phyloP scores from a whole-genome alignment of 345 rosid species.

The Raphanus sativus region DNA sequence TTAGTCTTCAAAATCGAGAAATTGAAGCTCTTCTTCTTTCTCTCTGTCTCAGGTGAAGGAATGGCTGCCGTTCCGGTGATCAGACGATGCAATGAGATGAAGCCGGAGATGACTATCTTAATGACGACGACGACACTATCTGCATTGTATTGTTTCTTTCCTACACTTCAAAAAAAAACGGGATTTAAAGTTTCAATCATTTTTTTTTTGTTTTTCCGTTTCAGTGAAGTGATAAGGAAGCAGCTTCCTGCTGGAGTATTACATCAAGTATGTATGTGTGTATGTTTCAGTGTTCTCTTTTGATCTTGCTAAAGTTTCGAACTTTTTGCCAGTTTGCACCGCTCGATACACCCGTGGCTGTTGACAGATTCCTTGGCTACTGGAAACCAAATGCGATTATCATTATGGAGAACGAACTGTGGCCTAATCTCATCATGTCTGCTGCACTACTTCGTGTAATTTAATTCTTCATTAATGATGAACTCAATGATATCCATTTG shows the following conservation, averaged over 20 bases:
- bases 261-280: constrained; percentile 58
- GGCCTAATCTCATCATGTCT: constrained; percentile 84
- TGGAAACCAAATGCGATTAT: constrained; percentile 81
- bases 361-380: constrained; percentile 63
- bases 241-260: constrained; percentile 60
- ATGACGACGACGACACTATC: constrained; percentile 76
- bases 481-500: neutral
- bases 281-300: neutral
- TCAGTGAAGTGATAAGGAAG: constrained; percentile 80
- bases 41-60: constrained; percentile 75
- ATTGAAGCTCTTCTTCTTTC: neutral
- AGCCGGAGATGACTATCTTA: constrained; percentile 65
- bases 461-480: constrained; percentile 47
- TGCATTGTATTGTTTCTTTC: constrained; percentile 55
- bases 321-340: constrained; percentile 69
- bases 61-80: constrained; percentile 92
- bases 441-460: constrained; percentile 67
- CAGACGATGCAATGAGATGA: constrained; percentile 45
- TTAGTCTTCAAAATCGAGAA: neutral
- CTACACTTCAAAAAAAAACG: neutral
- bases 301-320: constrained; percentile 4
- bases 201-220: constrained; percentile 16
- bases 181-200: neutral
- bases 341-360: constrained; percentile 69
- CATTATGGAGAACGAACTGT: constrained; percentile 81